Evolutionary conservation across 192 early-diverging fungal genomes (phyloP), one percentile per base, ranked within the genome.

Genomic region (Cetraspora pellucida): DNA sequence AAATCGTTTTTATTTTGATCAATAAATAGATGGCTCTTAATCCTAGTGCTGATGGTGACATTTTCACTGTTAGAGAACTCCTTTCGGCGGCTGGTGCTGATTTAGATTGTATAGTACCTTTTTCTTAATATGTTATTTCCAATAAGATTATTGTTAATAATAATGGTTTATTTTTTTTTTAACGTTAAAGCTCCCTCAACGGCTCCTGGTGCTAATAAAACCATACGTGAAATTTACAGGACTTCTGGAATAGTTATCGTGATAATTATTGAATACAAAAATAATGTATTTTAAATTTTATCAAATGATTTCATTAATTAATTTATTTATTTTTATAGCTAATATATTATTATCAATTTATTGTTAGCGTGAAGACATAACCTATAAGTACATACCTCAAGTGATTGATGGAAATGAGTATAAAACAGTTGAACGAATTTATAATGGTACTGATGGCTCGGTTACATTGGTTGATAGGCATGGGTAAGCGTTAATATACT

Each of bases 381-480:
- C 65, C 16, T 84, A 84, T 49, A 81, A 80, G 58, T 84, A 84
- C 49, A 72, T 79, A 2, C 83, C 83, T 16, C 81, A 84, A 59
- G 77, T 79, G 0, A 82, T 84, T 49, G 65, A 77, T 2, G 83
- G 81, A 50, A 79, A 81, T 47, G 83, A 84, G 50, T 84, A 82
- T 68, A 84, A 84, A 27, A 65, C 77, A 17, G 71, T 78, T 30
- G 83, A 84, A 70, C 81, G 69, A 21, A 78, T 84, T 11, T 77
- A 75, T 27, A 75, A 84, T 28, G 68, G 1, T 37, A 37, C 78
- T 44, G 59, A 61, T 59, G 64, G 64, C 19, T 77, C 78, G 1
- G 77, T 67, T 7, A 76, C 75, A 37, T 77, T 84, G 2, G 78
- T 80, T 49, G 80, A 81, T 43, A 28, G 83, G 47, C 83, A 84